Base-by-base conservation (phyloP, 129 eudicot genomes). In the Arctium minus region DNA sequence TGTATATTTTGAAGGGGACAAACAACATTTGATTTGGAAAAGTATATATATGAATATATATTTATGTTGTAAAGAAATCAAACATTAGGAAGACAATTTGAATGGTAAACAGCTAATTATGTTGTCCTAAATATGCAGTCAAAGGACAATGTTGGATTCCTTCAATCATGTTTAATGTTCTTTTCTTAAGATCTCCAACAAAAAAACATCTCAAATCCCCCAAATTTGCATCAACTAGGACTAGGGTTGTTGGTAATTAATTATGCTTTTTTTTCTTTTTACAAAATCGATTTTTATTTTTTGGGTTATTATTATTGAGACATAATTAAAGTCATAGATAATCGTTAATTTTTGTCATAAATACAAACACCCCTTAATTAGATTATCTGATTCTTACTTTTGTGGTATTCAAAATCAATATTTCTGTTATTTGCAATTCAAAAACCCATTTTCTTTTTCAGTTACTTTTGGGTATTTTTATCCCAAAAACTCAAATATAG, bases 101-200 rank as follows among this genome's bases (percentile, higher is more conserved):
- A 79, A 74, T 40, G 69, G 80, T 84, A 64, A 73, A 84, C 87
- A 84, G 80, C 87, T 79, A 74, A 73, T 79, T 27, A 9, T 79
- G 74, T 79, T 84, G 87, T 79, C 84, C 76, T 74, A 84, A 79
- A 74, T 84, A 39, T 84, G 84, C 80, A 79, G 80, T 79, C 87
- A 84, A 84, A 65, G 80, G 87, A 84, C 87, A 79, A 84, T 79
- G 77, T 84, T 84, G 82, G 87, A 84, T 84, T 84, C 87, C 83
- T 70, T 84, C 84, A 79, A 84, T 84, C 68, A 79, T 84, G 74
- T 73, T 79, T 48, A 29, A 79, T 79, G 87, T 64, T 73, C 84
- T 65, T 44, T 78, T 79, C 75, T 74, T 65, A 65, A 32, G 76
- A 73, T 79, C 40, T 79, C 87, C 84, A 84, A 79, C 87, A 79